Evolutionary conservation across 2,329 filamentous ascomycete genomes (phyloP), one percentile per base, ranked within the genome.

Genomic region (Tolypocladium ovalisporum): DNA sequence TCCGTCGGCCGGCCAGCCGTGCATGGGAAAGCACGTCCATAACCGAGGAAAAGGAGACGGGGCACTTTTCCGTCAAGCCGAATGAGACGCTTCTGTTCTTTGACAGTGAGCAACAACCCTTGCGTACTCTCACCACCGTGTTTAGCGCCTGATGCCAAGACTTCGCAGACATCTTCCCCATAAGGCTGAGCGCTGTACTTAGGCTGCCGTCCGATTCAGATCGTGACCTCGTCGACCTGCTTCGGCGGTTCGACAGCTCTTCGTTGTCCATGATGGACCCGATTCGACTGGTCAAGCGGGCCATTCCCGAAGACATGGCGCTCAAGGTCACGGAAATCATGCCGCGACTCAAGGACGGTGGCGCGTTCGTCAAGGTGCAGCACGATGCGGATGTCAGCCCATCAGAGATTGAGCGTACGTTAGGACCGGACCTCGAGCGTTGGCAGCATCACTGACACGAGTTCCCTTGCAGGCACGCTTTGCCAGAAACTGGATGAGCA

Each of bases 31-130:
- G 57, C 42, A 51, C 61, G 44, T 15, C 60, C 9, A 54, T 57
- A 1, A 49, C 60, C 13, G 83, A 81, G 55, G 82, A 84, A 62
- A 79, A 88, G 64, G 84, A 88, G 61, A 84, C 84, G 12, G 93
- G 94, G 0, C 91, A 97, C 66, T 96, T 97, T 63, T 76, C 80
- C n/a, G 80, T 88, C 13, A 80, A 78, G 3, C 75, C 86, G 1
- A 88, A 92, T 64, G 90, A 97, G 74, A 86, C 87, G 0, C 85
- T 97, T 52, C 72, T 97, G 8, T 99, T 95, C 75, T 86, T 97
- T 66, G 91, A 96, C 69, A 96, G 89, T 92, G 73, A 68, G 84
- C 67, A 39, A 35, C 34, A 55, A 6, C 10, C 17, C 3, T 24
- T 34, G 10, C 15, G 32, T 13, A 2, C 34, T 6, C n/a, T 37